phyloP scores from a whole-genome alignment of 495 filamentous ascomycete genomes.

The Xylaria acuta region DNA sequence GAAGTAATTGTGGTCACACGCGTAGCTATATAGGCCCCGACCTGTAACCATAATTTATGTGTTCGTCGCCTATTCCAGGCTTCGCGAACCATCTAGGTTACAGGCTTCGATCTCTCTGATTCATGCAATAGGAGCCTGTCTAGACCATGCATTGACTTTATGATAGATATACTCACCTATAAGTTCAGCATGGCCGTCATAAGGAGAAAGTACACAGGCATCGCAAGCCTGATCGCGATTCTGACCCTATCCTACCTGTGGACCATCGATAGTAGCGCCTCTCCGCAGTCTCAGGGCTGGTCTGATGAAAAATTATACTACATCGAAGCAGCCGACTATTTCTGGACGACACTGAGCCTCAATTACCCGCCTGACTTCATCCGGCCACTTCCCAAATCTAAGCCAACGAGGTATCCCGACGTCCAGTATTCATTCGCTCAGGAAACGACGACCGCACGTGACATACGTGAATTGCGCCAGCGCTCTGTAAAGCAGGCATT shows the following conservation, averaged over 20 bases:
- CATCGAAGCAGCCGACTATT: constrained; percentile 8
- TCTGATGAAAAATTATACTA: not conserved
- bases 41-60: not conserved
- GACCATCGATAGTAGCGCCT: not conserved
- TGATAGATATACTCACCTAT: not conserved
- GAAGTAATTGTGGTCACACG: not conserved
- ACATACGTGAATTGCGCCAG: constrained; percentile 40
- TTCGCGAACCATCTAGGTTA: not conserved
- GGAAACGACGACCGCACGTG: constrained; percentile 34
- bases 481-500: constrained; percentile 69
- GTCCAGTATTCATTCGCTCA: constrained; percentile 26
- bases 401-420: not conserved
- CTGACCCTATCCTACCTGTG: not conserved
- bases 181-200: not conserved
- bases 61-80: not conserved
- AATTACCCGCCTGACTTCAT: not conserved
- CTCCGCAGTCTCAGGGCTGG: not conserved
- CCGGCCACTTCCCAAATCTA: not conserved
- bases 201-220: not conserved
- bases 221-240: not conserved
- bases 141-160: not conserved
- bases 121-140: not conserved
- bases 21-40: not conserved
- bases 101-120: not conserved
- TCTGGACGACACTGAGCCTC: not conserved